Evolutionary conservation across 2,329 filamentous ascomycete genomes (phyloP), one percentile per base, ranked within the genome.

Genomic region (Aspergillus puulaauensis): DNA sequence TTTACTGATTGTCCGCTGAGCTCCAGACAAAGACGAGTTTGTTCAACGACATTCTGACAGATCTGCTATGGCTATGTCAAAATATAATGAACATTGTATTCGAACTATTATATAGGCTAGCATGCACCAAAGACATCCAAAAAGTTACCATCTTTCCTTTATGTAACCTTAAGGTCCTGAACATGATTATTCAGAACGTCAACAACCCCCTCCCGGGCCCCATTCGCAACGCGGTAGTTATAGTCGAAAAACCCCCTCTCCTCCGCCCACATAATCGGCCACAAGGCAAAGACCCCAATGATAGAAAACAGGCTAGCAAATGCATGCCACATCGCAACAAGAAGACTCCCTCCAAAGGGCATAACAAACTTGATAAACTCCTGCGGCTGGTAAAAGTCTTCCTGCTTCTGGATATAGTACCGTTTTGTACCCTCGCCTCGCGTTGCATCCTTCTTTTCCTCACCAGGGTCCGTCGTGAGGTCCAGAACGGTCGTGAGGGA

Each of bases 321-420:
- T 19, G 87, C 75, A 70, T 92, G 89, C 81, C 83, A 89, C 3
- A 81, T 61, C 73, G 83, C 79, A 1, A 91, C 72, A 2, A 88
- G 33, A 23, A 83, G 67, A 7, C 79, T 74, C 0, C 84, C 86
- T 0, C 87, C 81, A 11, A 79, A 83, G 9, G 88, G 86, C 15
- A 83, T 67, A 17, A 93, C 65, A 68, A 96, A 95, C 65, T 88
- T 87, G 60, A 93, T 77, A 61, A 87, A 88, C 64, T 96, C 88
- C 49, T 86, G 87, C 1, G 86, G 80, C 67, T 93, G 90, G 68
- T 96, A 96, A 7, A 93, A 76, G 69, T 96, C 91, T 63, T 96
- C 87, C 70, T 96, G 92, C 17, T 80, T 83, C 6, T 80, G 73
- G 61, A 96, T 93, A 70, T 87, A 90, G 76, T 92, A 95, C 57